Conservation (phyloP, 257 asterid species). For the Gynochthodes officinalis region DNA sequence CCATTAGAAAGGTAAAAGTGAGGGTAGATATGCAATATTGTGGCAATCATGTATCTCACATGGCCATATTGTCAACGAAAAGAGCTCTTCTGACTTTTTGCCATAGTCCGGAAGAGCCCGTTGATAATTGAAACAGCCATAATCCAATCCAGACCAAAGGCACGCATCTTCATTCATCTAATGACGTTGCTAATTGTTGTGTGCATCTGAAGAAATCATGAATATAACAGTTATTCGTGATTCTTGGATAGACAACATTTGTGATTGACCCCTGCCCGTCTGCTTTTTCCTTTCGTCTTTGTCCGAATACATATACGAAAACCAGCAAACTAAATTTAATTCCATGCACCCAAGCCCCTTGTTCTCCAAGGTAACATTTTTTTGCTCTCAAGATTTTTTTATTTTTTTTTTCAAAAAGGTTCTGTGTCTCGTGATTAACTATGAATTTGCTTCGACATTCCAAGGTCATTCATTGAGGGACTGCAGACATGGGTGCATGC, state of each 20-base stretch:
- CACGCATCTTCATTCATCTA: too few species aligned
- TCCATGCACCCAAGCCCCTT: neutral
- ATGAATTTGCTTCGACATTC: constrained; percentile 7
- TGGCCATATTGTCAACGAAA: constrained; percentile 15
- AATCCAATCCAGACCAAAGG: neutral
- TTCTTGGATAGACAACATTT: neutral
- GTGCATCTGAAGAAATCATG: neutral
- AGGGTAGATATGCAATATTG: constrained; percentile 4
- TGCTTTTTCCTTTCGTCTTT: neutral
- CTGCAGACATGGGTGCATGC: constrained; percentile 69
- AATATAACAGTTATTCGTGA: neutral
- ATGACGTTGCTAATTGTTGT: neutral
- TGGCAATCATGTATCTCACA: constrained; percentile 1
- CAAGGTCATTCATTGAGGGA: constrained; percentile 18
- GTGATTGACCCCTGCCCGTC: neutral
- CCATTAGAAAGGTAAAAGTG: neutral
- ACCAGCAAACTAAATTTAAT: neutral
- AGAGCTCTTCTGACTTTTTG: constrained; percentile 10
- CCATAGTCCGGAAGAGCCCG: constrained; percentile 10
- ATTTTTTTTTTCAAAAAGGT: neutral
- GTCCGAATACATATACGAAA: neutral
- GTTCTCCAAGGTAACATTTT: neutral
- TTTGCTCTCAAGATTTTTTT: neutral
- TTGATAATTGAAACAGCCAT: constrained; percentile 5
- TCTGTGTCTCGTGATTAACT: neutral